phyloP scores from a whole-genome alignment of 805 yeast genomes.

The Lachancea lanzarotensis region DNA sequence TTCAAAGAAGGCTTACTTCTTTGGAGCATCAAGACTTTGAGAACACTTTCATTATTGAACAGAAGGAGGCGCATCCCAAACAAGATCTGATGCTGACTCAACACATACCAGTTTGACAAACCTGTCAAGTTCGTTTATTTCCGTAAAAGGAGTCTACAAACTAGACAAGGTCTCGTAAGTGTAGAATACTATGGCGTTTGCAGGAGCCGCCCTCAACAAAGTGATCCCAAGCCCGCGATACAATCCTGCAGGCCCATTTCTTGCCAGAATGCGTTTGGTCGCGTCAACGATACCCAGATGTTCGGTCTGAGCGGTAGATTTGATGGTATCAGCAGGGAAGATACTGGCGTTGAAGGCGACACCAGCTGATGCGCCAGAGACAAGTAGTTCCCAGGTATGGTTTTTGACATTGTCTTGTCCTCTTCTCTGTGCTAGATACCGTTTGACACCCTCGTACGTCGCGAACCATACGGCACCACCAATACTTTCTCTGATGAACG shows the following conservation, averaged over 20 bases:
- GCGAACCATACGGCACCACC: conserved; percentile 97
- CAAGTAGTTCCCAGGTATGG: conserved; percentile 48
- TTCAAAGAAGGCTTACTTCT: conserved; percentile 80
- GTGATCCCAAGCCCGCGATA: conserved; percentile 86
- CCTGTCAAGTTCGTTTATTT: background rate
- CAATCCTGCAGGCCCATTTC: conserved; percentile 63
- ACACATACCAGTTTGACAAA: too few species aligned
- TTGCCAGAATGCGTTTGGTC: conserved; percentile 36
- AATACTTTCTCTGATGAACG: conserved; percentile 73
- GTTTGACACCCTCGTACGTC: conserved; percentile 59
- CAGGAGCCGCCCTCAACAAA: conserved; percentile 74
- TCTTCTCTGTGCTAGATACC: conserved; percentile 26
- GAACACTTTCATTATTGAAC: conserved; percentile 24
- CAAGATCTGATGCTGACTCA: background rate
- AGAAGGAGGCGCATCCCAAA: background rate
- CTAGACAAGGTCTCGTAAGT: conserved; percentile 51
- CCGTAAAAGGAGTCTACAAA: background rate
- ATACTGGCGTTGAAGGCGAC: conserved; percentile 68
- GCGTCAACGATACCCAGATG: conserved; percentile 38
- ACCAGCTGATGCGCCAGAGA: conserved; percentile 87
- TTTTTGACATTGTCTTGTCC: conserved; percentile 18
- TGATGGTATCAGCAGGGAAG: conserved; percentile 88
- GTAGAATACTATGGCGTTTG: conserved; percentile 81
- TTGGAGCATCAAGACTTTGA: conserved; percentile 50
- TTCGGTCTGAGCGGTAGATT: conserved; percentile 66